A percentile compares a stretch with the other conserved stretches of the same genome.
Evolutionary conservation across 352 stramenopile genomes (phyloP).

Genomic region (Phytophthora melonis): DNA sequence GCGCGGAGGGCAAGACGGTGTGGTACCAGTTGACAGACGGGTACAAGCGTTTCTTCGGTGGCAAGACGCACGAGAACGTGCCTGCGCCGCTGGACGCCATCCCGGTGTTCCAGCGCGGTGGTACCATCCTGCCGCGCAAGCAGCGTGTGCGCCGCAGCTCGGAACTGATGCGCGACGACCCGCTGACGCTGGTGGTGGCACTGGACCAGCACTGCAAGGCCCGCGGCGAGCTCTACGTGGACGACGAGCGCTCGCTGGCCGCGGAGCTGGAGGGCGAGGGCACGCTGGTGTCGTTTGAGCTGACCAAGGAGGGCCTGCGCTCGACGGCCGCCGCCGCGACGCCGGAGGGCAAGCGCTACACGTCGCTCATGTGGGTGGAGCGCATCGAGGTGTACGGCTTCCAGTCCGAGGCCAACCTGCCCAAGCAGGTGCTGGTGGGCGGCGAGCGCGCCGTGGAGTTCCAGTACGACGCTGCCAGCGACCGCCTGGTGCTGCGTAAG

Average conservation of each 20-base stretch:
- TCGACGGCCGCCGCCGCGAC: slow-evolving; percentile 33
- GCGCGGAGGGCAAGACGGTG: slow-evolving; percentile 43
- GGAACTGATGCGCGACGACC: slow-evolving; percentile 96
- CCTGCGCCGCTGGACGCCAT: slow-evolving; percentile 94
- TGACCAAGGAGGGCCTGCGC: slow-evolving; percentile 50
- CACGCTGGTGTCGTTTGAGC: slow-evolving; percentile 57
- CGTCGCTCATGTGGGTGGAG: slow-evolving; percentile 76
- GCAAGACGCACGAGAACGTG: slow-evolving; percentile 72
- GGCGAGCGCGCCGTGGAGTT: slow-evolving; percentile 60
- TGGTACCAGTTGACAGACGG: slow-evolving; percentile 94
- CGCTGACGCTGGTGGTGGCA: slow-evolving; percentile 96
- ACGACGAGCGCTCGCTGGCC: slow-evolving; percentile 95
- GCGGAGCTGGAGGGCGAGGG: slow-evolving; percentile 60
- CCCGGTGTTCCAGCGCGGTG: slow-evolving; percentile 97
- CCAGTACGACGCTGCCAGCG: slow-evolving; percentile 65
- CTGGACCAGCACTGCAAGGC: slow-evolving; percentile 89
- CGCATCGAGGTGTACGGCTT: slow-evolving; percentile 87
- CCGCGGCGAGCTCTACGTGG: slow-evolving; percentile 94
- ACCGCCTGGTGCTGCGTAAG: slow-evolving; percentile 89
- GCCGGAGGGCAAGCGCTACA: slow-evolving; percentile 51
- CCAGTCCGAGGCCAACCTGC: slow-evolving; percentile 46
- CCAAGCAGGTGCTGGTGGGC: slow-evolving; percentile 57
- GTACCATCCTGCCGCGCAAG: slow-evolving; percentile 96
- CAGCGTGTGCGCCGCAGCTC: slow-evolving; percentile 95
- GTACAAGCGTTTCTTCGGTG: slow-evolving; percentile 65